Conservation (phyloP, 2,329 filamentous ascomycete genomes). For the Alternaria tenuissima region DNA sequence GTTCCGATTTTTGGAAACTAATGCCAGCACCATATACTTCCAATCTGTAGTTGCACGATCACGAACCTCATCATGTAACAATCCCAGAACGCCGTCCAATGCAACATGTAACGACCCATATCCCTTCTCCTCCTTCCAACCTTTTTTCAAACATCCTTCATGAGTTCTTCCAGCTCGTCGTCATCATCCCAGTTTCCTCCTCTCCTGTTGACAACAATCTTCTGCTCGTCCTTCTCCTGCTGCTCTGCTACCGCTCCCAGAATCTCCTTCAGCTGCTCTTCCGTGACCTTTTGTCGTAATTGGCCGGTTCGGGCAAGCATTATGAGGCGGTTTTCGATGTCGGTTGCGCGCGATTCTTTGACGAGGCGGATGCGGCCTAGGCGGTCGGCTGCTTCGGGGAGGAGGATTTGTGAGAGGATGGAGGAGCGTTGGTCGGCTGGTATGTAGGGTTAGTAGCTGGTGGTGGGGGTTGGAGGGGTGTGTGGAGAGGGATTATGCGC, state of each 20-base stretch:
- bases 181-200: constrained; percentile 83
- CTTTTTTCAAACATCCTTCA: constrained; percentile 45
- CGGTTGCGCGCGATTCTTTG: constrained; percentile 87
- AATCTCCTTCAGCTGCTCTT: constrained; percentile 92
- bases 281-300: constrained; percentile 84
- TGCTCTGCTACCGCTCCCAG: constrained; percentile 82
- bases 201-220: constrained; percentile 84
- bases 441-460: constrained; percentile 28
- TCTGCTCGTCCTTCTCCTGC: constrained; percentile 68
- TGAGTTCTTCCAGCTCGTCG: constrained; percentile 70
- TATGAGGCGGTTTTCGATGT: constrained; percentile 92
- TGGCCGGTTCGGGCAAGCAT: constrained; percentile 90
- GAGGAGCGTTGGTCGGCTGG: constrained; percentile 75
- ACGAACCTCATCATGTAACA: too few relatives aligned
- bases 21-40: too few relatives aligned
- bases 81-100: constrained; percentile 18
- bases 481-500: background rate
- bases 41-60: too few relatives aligned
- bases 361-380: constrained; percentile 94
- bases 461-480: constrained; percentile 42
- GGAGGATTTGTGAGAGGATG: constrained; percentile 90
- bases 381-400: constrained; percentile 91
- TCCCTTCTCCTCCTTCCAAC: background rate
- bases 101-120: constrained; percentile 1
- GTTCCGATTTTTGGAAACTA: too few relatives aligned